Evolutionary conservation across 179 eudicot species (phyloP).

Genomic region (Silene coronaria): DNA sequence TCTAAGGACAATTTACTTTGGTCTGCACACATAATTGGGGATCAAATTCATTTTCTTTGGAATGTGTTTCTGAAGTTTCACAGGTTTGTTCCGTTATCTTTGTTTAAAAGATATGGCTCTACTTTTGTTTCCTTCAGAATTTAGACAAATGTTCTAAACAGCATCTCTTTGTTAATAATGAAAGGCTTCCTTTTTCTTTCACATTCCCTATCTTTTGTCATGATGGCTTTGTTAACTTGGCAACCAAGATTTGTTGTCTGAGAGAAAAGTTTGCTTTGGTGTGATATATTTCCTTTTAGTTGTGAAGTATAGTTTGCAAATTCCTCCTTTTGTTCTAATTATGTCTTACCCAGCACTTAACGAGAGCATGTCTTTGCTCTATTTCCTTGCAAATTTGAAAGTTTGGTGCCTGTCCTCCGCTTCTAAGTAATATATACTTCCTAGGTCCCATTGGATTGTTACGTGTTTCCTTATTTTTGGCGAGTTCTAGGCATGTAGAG

Average conservation of each 20-base stretch:
- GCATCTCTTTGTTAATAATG: neutral
- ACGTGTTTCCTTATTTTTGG: no score
- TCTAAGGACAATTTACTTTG: constrained; percentile 51
- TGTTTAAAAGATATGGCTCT: neutral
- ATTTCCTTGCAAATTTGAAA: neutral
- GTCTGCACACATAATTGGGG: constrained; percentile 58
- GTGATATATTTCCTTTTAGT: neutral
- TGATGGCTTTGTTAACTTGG: neutral
- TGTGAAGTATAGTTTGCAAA: neutral
- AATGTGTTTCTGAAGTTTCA: constrained; percentile 72
- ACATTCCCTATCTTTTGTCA: neutral
- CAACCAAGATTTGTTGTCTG: neutral
- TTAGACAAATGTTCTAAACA: neutral
- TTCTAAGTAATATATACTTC: neutral
- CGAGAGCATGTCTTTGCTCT: neutral
- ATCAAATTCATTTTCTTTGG: constrained; percentile 70
- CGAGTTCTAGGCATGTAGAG: no score
- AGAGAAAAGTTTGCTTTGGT: neutral
- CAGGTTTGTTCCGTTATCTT: constrained; percentile 53
- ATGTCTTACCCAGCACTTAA: constrained; percentile 3
- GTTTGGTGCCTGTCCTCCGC: neutral
- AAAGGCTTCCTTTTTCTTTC: neutral
- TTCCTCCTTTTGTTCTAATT: neutral
- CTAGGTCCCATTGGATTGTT: neutral
- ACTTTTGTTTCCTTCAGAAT: neutral